Conservation (phyloP, 331 rosid genomes). For the Telfairia occidentalis region DNA sequence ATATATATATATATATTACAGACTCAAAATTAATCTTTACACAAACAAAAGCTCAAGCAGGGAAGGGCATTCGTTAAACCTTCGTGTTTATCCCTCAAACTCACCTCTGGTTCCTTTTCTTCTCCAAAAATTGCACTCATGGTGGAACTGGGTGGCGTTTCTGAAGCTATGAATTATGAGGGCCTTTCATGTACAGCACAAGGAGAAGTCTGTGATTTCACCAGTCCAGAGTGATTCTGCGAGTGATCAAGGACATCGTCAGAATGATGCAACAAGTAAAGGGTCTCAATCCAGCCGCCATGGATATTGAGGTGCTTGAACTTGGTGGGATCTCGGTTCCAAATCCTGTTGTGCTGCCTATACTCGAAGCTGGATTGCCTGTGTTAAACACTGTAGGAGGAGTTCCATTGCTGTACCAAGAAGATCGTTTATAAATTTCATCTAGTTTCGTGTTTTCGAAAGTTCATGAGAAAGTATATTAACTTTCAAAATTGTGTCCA, state of each 20-base stretch:
- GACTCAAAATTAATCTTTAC: no score
- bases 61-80: not conserved
- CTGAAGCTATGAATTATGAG: not conserved
- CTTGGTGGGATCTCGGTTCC: slow-evolving; percentile 51
- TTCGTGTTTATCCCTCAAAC: not conserved
- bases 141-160: slow-evolving; percentile 3
- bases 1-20: no score
- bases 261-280: slow-evolving; percentile 33
- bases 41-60: slow-evolving; percentile 5
- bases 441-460: no score
- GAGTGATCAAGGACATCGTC: slow-evolving; percentile 27
- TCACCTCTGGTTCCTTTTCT: slow-evolving; percentile 14
- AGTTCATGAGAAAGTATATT: no score
- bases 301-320: slow-evolving; percentile 32
- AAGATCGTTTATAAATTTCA: not conserved
- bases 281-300: slow-evolving; percentile 41
- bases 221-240: slow-evolving; percentile 13
- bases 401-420: slow-evolving; percentile 35
- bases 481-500: no score
- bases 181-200: not conserved
- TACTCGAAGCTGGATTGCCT: slow-evolving; percentile 53
- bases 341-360: slow-evolving; percentile 27
- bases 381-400: slow-evolving; percentile 55
- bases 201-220: not conserved
- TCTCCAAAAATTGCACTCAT: not conserved